Conservation (phyloP, 2,329 filamentous ascomycete species). For the Ophiostoma montium region DNA sequence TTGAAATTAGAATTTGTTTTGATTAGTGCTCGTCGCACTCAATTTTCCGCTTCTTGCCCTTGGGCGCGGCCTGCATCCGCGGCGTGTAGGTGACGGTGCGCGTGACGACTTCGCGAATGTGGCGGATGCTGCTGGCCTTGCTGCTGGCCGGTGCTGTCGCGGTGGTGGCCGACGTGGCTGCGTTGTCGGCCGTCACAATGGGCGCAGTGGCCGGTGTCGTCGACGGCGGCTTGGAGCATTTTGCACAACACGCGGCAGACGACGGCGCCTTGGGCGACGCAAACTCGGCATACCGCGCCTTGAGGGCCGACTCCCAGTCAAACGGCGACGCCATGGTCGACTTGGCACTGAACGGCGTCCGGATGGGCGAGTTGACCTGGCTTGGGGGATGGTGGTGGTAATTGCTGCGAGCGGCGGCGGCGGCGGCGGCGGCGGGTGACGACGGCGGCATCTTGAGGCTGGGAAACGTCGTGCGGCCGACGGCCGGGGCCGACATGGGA, state of each 20-base stretch:
- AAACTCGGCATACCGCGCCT: constrained; percentile 48
- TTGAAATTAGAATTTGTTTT: not conserved
- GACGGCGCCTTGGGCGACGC: constrained; percentile 21
- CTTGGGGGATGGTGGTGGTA: not conserved
- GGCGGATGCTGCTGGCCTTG: constrained; percentile 47
- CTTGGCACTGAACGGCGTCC: constrained; percentile 61
- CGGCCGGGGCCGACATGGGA: constrained; percentile 46
- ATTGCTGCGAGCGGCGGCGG: too few relatives aligned
- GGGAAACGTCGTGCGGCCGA: constrained; percentile 45
- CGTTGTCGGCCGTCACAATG: not conserved
- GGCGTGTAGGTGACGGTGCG: constrained; percentile 81
- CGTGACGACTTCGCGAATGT: constrained; percentile 85
- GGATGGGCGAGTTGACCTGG: constrained; percentile 48
- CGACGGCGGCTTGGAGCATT: constrained; percentile 12
- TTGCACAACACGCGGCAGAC: constrained; percentile 6
- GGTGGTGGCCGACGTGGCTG: not conserved
- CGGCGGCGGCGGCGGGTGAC: constrained; percentile 49
- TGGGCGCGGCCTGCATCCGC: constrained; percentile 72
- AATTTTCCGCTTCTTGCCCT: constrained; percentile 78
- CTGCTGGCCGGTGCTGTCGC: not conserved
- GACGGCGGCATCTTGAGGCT: constrained; percentile 68
- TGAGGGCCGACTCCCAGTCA: constrained; percentile 64
- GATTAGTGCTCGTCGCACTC: constrained; percentile 21
- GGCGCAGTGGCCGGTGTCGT: constrained; percentile 21
- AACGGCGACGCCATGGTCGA: constrained; percentile 50